Evolutionary conservation across 495 filamentous ascomycete genomes (phyloP).

Genomic region (Clavariopsis aquatica): DNA sequence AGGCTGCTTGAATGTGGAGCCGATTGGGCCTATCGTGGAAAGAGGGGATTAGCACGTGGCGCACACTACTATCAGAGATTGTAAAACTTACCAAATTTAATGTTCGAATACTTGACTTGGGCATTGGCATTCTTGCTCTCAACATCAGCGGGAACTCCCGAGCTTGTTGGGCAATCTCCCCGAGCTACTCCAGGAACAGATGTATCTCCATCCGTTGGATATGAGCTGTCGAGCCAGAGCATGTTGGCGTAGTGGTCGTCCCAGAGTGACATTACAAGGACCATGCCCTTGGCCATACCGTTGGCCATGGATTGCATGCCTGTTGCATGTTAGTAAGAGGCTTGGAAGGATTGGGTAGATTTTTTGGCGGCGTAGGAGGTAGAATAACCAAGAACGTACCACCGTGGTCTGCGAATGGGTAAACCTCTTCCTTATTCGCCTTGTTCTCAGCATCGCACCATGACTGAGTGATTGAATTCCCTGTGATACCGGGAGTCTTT

Average conservation of each 20-base stretch:
- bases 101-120: conserved; percentile 64
- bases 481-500: conserved; percentile 54
- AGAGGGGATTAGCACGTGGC: not conserved
- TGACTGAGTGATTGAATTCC: conserved; percentile 58
- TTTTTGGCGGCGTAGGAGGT: too few relatives aligned
- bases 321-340: not conserved
- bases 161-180: conserved; percentile 63
- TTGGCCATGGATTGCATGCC: conserved; percentile 55
- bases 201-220: conserved; percentile 42
- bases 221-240: conserved; percentile 64
- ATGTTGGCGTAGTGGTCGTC: conserved; percentile 76
- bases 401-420: conserved; percentile 61
- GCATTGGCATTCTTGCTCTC: conserved; percentile 57
- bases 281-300: conserved; percentile 61
- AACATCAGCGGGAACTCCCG: conserved; percentile 62
- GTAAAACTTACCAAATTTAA: conserved; percentile 52
- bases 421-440: conserved; percentile 58
- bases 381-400: conserved; percentile 42
- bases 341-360: not conserved
- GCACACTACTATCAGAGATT: not conserved
- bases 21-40: conserved; percentile 51
- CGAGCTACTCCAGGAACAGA: conserved; percentile 64
- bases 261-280: conserved; percentile 76
- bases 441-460: conserved; percentile 62
- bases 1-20: conserved; percentile 12